Percentiles rank a stretch among this genome's conserved stretches.
These are phyloP conservation scores for Pseudoneurospora amorphoporcata DNA, from an alignment of 495 filamentous ascomycete species.

Conservation along the genomic window DNA sequence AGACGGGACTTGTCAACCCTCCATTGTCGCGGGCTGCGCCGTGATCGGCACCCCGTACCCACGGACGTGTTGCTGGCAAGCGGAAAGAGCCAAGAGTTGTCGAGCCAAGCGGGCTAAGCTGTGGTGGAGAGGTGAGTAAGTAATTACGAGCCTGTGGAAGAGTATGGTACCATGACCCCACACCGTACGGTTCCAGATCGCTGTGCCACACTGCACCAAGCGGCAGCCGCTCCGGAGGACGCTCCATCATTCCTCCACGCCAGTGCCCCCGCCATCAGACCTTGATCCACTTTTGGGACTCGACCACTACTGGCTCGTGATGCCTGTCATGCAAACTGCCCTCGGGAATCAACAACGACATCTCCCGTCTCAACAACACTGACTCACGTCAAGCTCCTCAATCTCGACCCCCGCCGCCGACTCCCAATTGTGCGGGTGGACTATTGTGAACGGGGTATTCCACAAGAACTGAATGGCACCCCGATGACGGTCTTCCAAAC, in stretches of 20 bases:
- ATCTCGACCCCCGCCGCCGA: background rate
- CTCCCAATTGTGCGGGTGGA: background rate
- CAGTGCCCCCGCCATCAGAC: background rate
- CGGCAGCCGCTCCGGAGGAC: background rate
- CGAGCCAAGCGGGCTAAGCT: background rate
- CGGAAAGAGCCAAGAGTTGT: background rate
- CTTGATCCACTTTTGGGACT: background rate
- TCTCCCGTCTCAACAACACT: background rate
- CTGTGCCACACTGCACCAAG: background rate
- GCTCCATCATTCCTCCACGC: background rate
- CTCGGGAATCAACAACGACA: background rate
- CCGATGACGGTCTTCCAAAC: background rate
- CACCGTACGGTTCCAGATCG: background rate
- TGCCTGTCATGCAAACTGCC: background rate
- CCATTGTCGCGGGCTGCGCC: background rate
- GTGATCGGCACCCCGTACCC: background rate
- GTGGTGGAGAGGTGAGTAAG: background rate
- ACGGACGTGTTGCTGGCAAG: background rate
- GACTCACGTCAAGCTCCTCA: background rate
- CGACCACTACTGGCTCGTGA: background rate
- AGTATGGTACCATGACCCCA: background rate
- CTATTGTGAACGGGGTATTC: background rate
- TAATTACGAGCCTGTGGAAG: background rate
- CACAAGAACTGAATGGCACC: background rate
- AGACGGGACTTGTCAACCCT: background rate